Evolutionary conservation across 2,329 filamentous ascomycete species (phyloP), one percentile per base, ranked within the genome.

Genomic region (Aspergillus pseudoviridinutans): DNA sequence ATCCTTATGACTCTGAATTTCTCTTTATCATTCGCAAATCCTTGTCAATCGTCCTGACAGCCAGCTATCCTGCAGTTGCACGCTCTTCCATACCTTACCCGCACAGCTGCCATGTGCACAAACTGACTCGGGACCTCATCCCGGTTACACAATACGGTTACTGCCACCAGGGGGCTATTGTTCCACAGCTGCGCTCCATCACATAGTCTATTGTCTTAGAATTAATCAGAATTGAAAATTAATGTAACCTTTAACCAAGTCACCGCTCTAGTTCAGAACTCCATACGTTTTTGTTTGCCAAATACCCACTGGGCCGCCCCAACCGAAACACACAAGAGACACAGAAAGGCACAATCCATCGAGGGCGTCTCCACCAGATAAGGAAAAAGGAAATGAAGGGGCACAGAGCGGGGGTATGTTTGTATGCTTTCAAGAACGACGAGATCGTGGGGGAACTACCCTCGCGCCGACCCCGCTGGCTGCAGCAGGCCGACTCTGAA

Each of bases 361-460:
- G 54, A 22, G 49, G 46, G 56, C 47, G 29, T 41, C 32, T 38
- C 50, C 38, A 44, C 27, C 29, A 52, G 27, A 58, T 35, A 55
- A 28, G 44, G 49, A 54, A n/a, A 47, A 53, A 50, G 22, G 28
- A 42, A 54, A 52, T 47, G 29, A 49, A 51, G 55, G 56, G 53
- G 56, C 57, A 61, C 59, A 53, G 55, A 47, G 20, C 47, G 50
- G 25, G 49, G 54, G 47, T 22, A 44, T 8, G 5, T 29, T 22
- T 38, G 29, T 52, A n/a, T 38, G n/a, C 14, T 25, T 49, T 61
- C 53, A 64, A 52, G 51, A 55, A 55, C 65, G 64, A 64, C 60
- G 68, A 44, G 51, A 65, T 51, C 67, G 68, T 41, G 63, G 67
- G 50, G 66, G 66, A 57, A 61, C 63, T 52, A 60, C 63, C 42